Evolutionary conservation across 1,284 basidiomycete genomes (phyloP).

Genomic region (Marasmius fiardii): DNA sequence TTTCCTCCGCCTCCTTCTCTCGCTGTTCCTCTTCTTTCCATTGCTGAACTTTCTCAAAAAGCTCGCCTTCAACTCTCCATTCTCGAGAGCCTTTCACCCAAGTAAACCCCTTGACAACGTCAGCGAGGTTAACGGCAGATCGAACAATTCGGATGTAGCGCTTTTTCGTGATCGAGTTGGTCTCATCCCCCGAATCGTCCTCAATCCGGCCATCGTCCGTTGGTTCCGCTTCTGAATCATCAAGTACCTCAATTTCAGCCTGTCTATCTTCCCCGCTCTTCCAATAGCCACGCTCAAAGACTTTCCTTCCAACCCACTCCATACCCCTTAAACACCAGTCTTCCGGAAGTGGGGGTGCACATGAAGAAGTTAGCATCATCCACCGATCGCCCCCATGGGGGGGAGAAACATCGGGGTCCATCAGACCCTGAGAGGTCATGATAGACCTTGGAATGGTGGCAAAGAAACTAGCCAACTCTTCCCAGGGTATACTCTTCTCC

Average conservation of each 20-base stretch:
- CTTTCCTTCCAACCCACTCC: conserved; percentile 88
- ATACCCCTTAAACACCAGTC: conserved; percentile 96
- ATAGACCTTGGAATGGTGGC: conserved; percentile 57
- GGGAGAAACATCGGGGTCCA: background rate
- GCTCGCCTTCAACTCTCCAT: conserved; percentile 65
- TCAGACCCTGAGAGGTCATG: conserved; percentile 42
- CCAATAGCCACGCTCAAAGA: conserved; percentile 94
- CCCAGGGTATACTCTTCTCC: conserved; percentile 85
- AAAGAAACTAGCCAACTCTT: conserved; percentile 67
- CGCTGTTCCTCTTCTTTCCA: conserved; percentile 70
- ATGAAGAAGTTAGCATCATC: conserved; percentile 60
- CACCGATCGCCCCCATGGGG: conserved; percentile 37
- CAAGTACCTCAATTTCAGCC: conserved; percentile 79
- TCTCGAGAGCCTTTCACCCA: conserved; percentile 58
- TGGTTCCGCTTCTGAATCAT: conserved; percentile 53
- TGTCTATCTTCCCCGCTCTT: conserved; percentile 61
- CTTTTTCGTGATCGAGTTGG: conserved; percentile 26
- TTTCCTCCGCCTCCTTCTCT: conserved; percentile 66
- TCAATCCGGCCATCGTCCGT: conserved; percentile 79
- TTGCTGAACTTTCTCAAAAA: conserved; percentile 65
- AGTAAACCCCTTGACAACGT: conserved; percentile 74
- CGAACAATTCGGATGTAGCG: conserved; percentile 79
- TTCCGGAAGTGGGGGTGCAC: conserved; percentile 78
- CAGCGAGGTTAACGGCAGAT: conserved; percentile 66
- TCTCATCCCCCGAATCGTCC: conserved; percentile 55